Base-by-base conservation (phyloP, 805 yeast genomes). In the Metschnikowia proteae region DNA sequence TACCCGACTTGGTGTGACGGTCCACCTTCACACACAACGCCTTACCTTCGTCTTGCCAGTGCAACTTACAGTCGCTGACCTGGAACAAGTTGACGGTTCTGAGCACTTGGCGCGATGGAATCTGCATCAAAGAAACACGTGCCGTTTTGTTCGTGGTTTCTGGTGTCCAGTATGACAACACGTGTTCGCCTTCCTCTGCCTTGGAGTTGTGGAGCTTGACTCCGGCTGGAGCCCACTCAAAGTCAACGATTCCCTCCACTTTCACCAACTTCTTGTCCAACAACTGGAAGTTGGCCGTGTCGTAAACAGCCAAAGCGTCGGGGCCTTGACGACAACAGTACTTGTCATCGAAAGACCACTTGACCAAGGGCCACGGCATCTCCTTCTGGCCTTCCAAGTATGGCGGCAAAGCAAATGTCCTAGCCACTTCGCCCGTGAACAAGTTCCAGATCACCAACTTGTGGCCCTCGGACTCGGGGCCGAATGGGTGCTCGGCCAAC, bases 281-380 rank as follows among this genome's bases (percentile, higher is more conserved):
- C 55, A 94, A 80, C 52, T 84, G 81, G 81, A 92, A 89, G 42
- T 79, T 73, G 48, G 82, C 76, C 36, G 90, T 75, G 60, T 92
- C 97, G 68, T 92, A 95, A 56, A 94, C 81, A 43, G 96, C 91
- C 58, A 94, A 76, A 32, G 95, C 95, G 53, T 88, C 94, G 47
- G 96, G 96, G 45, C 94, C 92, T 70, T 88, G 81, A 74, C 99
- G 86, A 47, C 97, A 98, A 73, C 96, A 88, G 76, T 83, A 94
- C 68, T 81, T 83, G 70, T 88, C 96, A 71, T 94, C 95, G 61
- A 73, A 77, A 39, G 97, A 88, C 98, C 98, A 94, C 73, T 90
- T 90, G 67, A 94, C 84, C 61, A 92, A 81, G 43, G 99, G 99
- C 99, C 99, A 94, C 53, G 86, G 82, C 83, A 83, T 80, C 78